These are phyloP conservation scores for Biscutella laevigata DNA, from an alignment of 441 rosid genomes.

Conservation along the genomic window DNA sequence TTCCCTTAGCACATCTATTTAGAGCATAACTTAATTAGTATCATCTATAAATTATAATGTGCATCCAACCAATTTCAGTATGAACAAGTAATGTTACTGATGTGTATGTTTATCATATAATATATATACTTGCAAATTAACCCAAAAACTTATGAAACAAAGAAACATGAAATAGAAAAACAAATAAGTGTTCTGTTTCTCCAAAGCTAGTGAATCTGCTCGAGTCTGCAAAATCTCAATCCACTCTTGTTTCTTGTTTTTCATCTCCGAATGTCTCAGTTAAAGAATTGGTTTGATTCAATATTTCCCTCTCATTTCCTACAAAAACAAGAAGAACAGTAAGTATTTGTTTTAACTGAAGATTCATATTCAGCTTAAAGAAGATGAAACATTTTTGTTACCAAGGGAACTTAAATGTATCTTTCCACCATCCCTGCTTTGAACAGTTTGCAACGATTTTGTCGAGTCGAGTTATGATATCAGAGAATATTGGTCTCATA, in stretches of 20 bases:
- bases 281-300: slow-evolving; percentile 3
- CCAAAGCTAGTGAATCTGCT: slow-evolving; percentile 2
- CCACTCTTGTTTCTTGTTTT: not conserved
- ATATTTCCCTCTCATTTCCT: slow-evolving; percentile 29
- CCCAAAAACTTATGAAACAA: slow-evolving; percentile 12
- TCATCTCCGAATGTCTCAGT: not conserved
- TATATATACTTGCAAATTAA: slow-evolving; percentile 8
- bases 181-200: not conserved
- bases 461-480: slow-evolving; percentile 65
- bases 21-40: not conserved
- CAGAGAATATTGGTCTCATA: slow-evolving; percentile 57
- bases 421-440: slow-evolving; percentile 85
- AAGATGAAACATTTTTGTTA: slow-evolving; percentile 16
- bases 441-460: slow-evolving; percentile 54
- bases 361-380: not conserved
- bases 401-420: slow-evolving; percentile 76
- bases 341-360: not conserved
- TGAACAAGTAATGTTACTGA: slow-evolving; percentile 15
- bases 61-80: not conserved
- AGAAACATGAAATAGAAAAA: not conserved
- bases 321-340: slow-evolving; percentile 6
- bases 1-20: too few relatives aligned
- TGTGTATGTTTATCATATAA: slow-evolving; percentile 12
- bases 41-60: not conserved
- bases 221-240: not conserved